Base-by-base conservation (phyloP, 1,284 basidiomycete genomes). In the Grifola frondosa region DNA sequence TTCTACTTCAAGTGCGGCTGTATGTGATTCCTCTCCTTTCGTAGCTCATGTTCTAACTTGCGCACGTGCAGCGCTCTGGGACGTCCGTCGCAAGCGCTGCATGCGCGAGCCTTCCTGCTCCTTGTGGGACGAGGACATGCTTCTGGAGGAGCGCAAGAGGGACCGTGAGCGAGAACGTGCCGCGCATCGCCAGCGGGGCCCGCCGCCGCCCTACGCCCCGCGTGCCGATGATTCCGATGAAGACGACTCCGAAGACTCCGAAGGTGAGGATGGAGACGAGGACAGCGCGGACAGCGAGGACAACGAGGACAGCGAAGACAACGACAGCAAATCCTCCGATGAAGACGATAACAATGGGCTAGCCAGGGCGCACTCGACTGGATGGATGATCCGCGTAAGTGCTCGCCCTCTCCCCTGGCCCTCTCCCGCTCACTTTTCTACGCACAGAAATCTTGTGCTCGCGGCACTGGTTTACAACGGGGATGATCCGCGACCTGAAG, bases 121-220 rank as follows among this genome's bases (percentile, higher is more conserved):
- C 2, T 54, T 70, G 4, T 71, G 68, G 68, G 68, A 71, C 40
- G 68, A 71, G 36, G 59, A 66, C 11, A 66, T 66, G 60, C 50
- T 71, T 0, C 54, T 70, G 15, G 68, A 67, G 40, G 60, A 59
- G 40, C 59, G 59, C 6, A 68, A 69, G 47, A 54, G 67, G 9
- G 40, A 49, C 26, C 57, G 62, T 12, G 58, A 59, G 41, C 42
- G 28, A 10, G 37, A 48, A 6, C 40, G 34, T 9, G 32, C 19
- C 20, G 41, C 34, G 16, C 22, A 22, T 17, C 37, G 20, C 21
- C 34, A 17, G 19, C 32, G 13, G 17, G 39, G 34, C 26, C 42
- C 30, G 48, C 48, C 26, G 43, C 39, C 17, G 46, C 37, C 13
- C 44, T 42, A 4, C 40, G 48, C 32, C 26, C 41, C 8, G 49